phyloP scores from a whole-genome alignment of 129 eudicot species.

The Ambrosia artemisiifolia region DNA sequence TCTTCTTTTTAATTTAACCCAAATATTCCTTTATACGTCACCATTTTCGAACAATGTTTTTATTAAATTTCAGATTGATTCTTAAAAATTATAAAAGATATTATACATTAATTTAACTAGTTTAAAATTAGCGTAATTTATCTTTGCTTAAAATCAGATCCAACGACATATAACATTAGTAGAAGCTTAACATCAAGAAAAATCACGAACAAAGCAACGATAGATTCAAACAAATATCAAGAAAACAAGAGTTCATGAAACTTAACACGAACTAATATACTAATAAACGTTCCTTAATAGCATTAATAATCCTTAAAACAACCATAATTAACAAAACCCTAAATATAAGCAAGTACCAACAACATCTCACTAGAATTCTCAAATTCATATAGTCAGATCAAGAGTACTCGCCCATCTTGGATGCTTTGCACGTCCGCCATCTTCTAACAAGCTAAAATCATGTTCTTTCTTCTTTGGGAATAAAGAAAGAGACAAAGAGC shows the following conservation, averaged over 20 bases:
- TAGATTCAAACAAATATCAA: conserved; percentile 29
- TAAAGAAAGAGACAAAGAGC: conserved; percentile 46
- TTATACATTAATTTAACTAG: not conserved
- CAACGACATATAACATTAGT: not conserved
- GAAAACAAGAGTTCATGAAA: conserved; percentile 19
- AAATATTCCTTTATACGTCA: not conserved
- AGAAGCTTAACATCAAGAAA: not conserved
- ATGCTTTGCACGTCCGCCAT: conserved; percentile 18
- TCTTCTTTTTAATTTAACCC: not conserved
- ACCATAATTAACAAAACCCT: conserved; percentile 35
- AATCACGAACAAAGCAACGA: not conserved
- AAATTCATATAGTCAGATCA: conserved; percentile 56
- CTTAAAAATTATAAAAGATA: not conserved
- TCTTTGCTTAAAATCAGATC: not conserved
- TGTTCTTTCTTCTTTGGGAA: conserved; percentile 21
- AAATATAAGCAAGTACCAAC: conserved; percentile 51
- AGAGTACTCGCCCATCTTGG: conserved; percentile 48
- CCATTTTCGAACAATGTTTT: not conserved
- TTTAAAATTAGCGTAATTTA: not conserved
- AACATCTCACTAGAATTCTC: conserved; percentile 58
- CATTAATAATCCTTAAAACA: conserved; percentile 3
- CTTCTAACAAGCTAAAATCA: conserved; percentile 25
- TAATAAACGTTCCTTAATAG: not conserved
- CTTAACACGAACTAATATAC: not conserved
- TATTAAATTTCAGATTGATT: not conserved